A percentile compares a stretch with the other conserved stretches of the same genome.
Conservation (phyloP, 495 filamentous ascomycete species). For the Talaromyces proteolyticus region DNA sequence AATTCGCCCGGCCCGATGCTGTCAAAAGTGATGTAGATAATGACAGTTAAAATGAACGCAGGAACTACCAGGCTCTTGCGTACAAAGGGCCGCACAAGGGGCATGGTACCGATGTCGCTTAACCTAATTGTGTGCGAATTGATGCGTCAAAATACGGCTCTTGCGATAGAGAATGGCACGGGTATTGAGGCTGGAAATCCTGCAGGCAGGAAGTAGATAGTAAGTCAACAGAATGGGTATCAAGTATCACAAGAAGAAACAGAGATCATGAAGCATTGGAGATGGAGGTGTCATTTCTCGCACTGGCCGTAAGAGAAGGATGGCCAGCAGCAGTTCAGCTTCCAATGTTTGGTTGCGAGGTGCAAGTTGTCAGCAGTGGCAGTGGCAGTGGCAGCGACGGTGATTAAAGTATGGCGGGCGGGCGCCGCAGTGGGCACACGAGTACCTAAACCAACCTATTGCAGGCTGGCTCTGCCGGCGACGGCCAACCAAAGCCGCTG, state of each 20-base stretch:
- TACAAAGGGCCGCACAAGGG: slow-evolving; percentile 3
- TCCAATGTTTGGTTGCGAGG: not conserved
- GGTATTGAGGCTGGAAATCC: not conserved
- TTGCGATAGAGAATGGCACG: slow-evolving; percentile 24
- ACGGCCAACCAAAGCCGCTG: too few relatives aligned
- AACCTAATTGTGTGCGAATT: too few relatives aligned
- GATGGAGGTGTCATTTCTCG: too few relatives aligned
- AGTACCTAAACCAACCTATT: not conserved
- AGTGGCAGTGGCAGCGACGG: not conserved
- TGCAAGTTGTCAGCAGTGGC: not conserved
- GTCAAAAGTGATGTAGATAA: slow-evolving; percentile 26
- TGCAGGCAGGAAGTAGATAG: not conserved
- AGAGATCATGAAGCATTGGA: not conserved
- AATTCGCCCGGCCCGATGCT: slow-evolving; percentile 3
- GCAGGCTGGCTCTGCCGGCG: too few relatives aligned
- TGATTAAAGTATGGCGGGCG: too few relatives aligned
- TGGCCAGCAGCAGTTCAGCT: too few relatives aligned
- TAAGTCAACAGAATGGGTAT: not conserved
- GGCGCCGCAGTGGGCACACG: not conserved
- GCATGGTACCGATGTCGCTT: too few relatives aligned
- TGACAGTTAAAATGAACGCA: slow-evolving; percentile 18
- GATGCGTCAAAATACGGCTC: too few relatives aligned
- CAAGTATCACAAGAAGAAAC: not conserved
- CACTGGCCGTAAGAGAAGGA: not conserved
- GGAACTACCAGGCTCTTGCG: slow-evolving; percentile 21